Conservation (phyloP, 192 early-diverging fungal species). For the Diversispora epigaea region DNA sequence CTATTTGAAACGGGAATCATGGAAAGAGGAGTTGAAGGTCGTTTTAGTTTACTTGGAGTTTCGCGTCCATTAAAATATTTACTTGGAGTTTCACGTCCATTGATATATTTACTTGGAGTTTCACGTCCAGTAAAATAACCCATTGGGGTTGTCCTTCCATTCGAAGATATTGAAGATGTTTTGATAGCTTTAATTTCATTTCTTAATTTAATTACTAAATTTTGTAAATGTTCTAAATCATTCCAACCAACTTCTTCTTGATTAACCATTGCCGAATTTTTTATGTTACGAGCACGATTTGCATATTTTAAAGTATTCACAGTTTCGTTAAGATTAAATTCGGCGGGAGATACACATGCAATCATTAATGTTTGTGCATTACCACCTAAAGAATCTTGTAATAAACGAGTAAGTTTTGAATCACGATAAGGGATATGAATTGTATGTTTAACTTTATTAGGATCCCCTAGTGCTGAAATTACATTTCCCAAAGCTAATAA, state of each 20-base stretch:
- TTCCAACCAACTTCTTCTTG: constrained; percentile 65
- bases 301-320: constrained; percentile 97
- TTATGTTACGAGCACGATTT: constrained; percentile 92
- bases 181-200: constrained; percentile 52
- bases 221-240: constrained; percentile 63
- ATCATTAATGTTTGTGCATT: no score
- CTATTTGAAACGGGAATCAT: no score
- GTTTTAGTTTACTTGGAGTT: background rate
- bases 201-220: constrained; percentile 62
- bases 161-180: constrained; percentile 14
- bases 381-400: constrained; percentile 78
- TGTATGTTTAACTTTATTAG: constrained; percentile 50
- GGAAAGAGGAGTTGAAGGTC: background rate
- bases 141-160: background rate
- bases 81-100: background rate
- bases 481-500: constrained; percentile 95
- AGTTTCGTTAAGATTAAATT: constrained; percentile 83
- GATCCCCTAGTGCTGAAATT: constrained; percentile 91
- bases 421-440: constrained; percentile 94
- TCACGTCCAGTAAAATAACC: constrained; percentile 1
- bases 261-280: constrained; percentile 83
- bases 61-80: background rate
- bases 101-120: constrained; percentile 34
- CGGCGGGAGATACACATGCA: constrained; percentile 75
- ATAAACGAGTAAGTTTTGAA: constrained; percentile 91